Conservation (phyloP, 352 stramenopile species). For the Phytophthora quininea region DNA sequence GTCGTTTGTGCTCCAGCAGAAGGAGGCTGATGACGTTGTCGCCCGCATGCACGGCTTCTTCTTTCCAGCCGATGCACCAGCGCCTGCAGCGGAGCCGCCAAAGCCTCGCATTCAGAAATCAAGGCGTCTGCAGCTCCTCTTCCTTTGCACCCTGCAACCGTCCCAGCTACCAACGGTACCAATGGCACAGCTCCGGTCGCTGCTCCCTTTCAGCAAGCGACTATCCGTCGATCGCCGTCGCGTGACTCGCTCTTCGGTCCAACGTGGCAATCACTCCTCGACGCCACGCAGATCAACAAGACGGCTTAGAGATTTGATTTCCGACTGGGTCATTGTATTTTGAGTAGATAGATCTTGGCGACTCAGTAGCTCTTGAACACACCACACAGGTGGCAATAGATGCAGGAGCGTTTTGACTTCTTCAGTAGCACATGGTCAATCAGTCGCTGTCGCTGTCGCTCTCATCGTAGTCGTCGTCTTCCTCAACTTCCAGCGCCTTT, state of each 20-base stretch:
- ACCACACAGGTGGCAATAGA: conserved; percentile 35
- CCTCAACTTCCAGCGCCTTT: conserved; percentile 44
- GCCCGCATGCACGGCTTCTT: conserved; percentile 83
- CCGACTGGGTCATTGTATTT: conserved; percentile 31
- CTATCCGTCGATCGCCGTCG: conserved; percentile 70
- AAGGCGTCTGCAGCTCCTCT: conserved; percentile 18
- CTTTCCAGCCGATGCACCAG: conserved; percentile 43
- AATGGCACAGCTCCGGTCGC: conserved; percentile 1
- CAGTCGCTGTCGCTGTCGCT: conserved; percentile 63
- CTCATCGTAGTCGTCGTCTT: conserved; percentile 80
- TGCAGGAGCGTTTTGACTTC: conserved; percentile 12
- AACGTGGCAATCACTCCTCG: conserved; percentile 71
- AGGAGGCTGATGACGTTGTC: conserved; percentile 79
- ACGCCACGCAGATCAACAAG: conserved; percentile 26
- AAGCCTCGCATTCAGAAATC: conserved; percentile 4
- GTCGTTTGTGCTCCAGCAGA: conserved; percentile 88
- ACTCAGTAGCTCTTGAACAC: conserved; percentile 19
- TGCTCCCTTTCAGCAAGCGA: conserved; percentile 25
- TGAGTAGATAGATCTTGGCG: conserved; percentile 32
- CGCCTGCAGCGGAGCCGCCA: conserved; percentile 4
- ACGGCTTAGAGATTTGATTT: conserved; percentile 25
- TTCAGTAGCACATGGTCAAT: not conserved
- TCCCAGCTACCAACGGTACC: conserved; percentile 14
- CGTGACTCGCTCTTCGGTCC: conserved; percentile 71
- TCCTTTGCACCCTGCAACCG: conserved; percentile 23